Base-by-base conservation (phyloP, 768 basidiomycete genomes). In the Mycena latifolia region DNA sequence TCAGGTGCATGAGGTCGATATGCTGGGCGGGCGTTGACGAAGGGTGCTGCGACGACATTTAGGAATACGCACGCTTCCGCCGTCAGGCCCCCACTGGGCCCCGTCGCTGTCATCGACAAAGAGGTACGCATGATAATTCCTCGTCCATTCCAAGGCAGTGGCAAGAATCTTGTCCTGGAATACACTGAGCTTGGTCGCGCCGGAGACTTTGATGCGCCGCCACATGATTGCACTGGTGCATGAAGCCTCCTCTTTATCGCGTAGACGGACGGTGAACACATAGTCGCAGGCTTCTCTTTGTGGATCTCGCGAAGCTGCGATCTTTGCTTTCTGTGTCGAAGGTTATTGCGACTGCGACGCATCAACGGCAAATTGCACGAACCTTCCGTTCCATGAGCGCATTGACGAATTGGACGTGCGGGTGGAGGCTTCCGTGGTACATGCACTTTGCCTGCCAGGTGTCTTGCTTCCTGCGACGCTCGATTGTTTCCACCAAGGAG, bases 141-240 rank as follows among this genome's bases (percentile, higher is more conserved):
- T 43, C 18, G 57, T 59, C 79, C 77, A 79, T 33, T 78, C 78
- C 73, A 80, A 73, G 20, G 77, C 71, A 7, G 79, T 79, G 1
- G 75, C 71, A 9, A 80, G 47, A 33, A 72, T 76, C 58, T 80
- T 80, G 68, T 79, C 77, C 56, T 80, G 78, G 53, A 80, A 75
- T 1, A 73, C 73, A 29, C 73, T 74, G 37, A 80, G 61, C 35
- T 74, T 75, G 24, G 77, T 77, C 3, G 77, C 79, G 39, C 76
- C 78, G 14, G 76, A 76, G 31, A 79, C 75, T 17, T 74, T 73
- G 66, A 79, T 74, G 33, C 74, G 65, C 20, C 77, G 73, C 77
- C 75, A 77, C 56, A 59, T 65, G 20, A 64, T 20, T 5, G 47
- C 31, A 11, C 24, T 46, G 3, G 55, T 47, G 41, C 22, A 45